Evolutionary conservation across 345 rosid species (phyloP), one percentile per base, ranked within the genome.

Genomic region (Fremontodendron californicum): DNA sequence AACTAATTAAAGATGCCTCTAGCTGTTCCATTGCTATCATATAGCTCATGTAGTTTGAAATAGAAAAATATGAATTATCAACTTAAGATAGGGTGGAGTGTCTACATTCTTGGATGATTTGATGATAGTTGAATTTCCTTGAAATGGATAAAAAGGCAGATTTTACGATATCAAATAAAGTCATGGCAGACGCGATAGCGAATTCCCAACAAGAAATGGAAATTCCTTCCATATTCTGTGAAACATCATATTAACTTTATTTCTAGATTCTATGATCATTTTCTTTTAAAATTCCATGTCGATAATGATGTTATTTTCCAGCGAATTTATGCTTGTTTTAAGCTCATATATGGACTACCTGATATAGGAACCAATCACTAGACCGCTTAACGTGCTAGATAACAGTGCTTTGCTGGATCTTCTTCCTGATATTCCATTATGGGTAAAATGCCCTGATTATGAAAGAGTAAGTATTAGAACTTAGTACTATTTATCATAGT

Each of bases 371-470:
- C 91, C 87, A 74, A 82, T 61, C 35, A 78, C 86, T 69, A 85
- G 78, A 74, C 86, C 93, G 42, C 79, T 92, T 55, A 60, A 74
- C 3, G 88, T 90, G 84, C 79, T 83, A 13, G 90, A 88, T 40
- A 76, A 76, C 31, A 74, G 61, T 73, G 78, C 85, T 13, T 80
- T 89, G 81, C 84, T 81, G 51, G 90, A 90, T 43, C 86, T 92
- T 76, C 76, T 89, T 8, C 90, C 90, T 21, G 93, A 92, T 21
- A 88, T 92, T 60, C 97, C 94, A 15, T 31, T 90, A 27, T 92
- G 97, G 97, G 86, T 92, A 55, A 92, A 92, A 84, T 82, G 83
- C 79, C 97, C 97, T 12, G 93, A 92, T 76, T 90, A 88, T 70
- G 93, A 92, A 75, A 74, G 93, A 79, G 97, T 92, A 77, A 73